Conservation (phyloP, 345 rosid genomes). For the Anastatica hierochuntica region DNA sequence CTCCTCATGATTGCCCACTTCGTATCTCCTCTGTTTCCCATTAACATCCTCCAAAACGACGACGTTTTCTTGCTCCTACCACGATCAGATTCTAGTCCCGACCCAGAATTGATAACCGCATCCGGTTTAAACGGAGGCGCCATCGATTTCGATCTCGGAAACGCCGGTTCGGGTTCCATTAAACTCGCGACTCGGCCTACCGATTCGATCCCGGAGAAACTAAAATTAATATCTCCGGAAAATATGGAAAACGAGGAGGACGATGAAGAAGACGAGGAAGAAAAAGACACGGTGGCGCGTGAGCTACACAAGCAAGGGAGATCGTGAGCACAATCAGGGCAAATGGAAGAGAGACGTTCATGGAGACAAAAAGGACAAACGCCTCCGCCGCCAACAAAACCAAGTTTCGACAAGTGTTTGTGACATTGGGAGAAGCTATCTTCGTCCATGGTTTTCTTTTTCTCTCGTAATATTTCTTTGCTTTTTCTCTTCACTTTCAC, state of each 20-base stretch:
- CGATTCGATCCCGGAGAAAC: conserved; percentile 25
- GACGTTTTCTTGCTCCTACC: conserved; percentile 15
- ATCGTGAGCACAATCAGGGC: conserved; percentile 66
- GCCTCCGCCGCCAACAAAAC: conserved; percentile 41
- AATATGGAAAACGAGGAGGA: conserved; percentile 35
- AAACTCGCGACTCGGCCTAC: conserved; percentile 51
- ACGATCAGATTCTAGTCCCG: conserved; percentile 1
- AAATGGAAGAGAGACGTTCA: conserved; percentile 64
- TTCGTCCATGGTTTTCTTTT: conserved; percentile 37
- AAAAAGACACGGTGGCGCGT: conserved; percentile 31
- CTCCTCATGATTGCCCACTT: conserved; percentile 57
- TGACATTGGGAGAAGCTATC: conserved; percentile 63
- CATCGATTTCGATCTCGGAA: conserved; percentile 73
- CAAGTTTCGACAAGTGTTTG: conserved; percentile 53
- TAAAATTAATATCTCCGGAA: conserved; percentile 17
- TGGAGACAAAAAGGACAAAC: conserved; percentile 13
- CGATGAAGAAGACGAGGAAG: conserved; percentile 31
- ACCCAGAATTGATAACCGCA: conserved; percentile 9
- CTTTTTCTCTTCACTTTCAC: background rate
- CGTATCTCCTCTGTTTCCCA: conserved; percentile 26
- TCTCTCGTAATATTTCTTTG: background rate
- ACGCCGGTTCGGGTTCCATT: conserved; percentile 59
- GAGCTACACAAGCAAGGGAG: conserved; percentile 67
- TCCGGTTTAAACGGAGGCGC: conserved; percentile 51
- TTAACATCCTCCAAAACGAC: conserved; percentile 54